Conservation (phyloP, 805 yeast genomes). For the Metschnikowia hibisci region DNA sequence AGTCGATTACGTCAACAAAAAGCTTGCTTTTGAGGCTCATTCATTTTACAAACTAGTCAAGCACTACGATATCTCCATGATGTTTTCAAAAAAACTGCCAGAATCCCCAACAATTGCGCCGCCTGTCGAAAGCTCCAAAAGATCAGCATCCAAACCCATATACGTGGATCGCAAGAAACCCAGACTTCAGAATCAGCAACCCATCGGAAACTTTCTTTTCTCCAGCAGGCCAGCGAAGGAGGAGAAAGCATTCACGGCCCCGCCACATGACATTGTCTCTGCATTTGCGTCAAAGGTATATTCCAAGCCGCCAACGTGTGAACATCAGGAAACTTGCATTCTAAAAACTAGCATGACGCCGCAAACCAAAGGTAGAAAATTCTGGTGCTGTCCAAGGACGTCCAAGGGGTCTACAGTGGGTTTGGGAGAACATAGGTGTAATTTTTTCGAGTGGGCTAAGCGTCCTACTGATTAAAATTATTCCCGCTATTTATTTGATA, state of each 20-base stretch:
- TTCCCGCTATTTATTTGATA: constrained; percentile 2
- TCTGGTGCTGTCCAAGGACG: constrained; percentile 28
- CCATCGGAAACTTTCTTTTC: constrained; percentile 25
- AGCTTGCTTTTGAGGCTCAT: constrained; percentile 22
- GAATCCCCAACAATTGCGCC: constrained; percentile 2
- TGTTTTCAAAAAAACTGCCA: constrained; percentile 20
- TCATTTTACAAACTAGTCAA: constrained; percentile 19
- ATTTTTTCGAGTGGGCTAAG: constrained; percentile 18
- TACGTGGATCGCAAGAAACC: constrained; percentile 7
- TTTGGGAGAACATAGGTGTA: constrained; percentile 16
- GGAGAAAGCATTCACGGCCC: background rate
- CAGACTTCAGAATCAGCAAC: constrained; percentile 16
- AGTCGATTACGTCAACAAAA: background rate
- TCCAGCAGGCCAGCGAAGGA: constrained; percentile 2
- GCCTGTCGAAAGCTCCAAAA: constrained; percentile 1
- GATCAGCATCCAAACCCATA: background rate
- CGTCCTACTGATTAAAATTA: constrained; percentile 2
- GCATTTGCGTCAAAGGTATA: constrained; percentile 15
- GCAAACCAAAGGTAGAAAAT: constrained; percentile 27
- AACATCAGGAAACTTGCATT: constrained; percentile 24
- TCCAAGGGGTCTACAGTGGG: constrained; percentile 14
- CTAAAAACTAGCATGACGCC: constrained; percentile 27
- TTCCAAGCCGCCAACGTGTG: constrained; percentile 27
- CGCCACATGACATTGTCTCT: constrained; percentile 5
- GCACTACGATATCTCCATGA: constrained; percentile 30